Percentiles rank a stretch among this genome's conserved stretches.
Conservation (phyloP, 306 rosid genomes). For the Ochetophila trinervis region DNA sequence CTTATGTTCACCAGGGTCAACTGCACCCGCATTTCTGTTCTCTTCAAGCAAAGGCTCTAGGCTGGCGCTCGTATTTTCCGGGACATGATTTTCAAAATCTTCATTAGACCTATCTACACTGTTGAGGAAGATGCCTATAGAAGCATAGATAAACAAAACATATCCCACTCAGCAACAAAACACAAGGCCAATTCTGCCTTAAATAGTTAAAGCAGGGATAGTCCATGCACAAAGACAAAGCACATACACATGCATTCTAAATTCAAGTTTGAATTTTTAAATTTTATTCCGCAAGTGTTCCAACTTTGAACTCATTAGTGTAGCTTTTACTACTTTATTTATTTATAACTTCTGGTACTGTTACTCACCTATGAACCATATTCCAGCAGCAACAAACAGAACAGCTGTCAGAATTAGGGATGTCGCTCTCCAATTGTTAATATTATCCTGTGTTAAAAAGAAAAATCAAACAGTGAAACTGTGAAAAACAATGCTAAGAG, state of each 20-base stretch:
- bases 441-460: slow-evolving; percentile 48
- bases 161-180: neutral
- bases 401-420: slow-evolving; percentile 62
- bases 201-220: neutral
- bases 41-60: slow-evolving; percentile 63
- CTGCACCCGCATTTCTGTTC: slow-evolving; percentile 16
- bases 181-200: neutral
- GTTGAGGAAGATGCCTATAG: slow-evolving; percentile 59
- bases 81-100: slow-evolving; percentile 38
- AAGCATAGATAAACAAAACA: neutral
- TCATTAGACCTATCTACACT: slow-evolving; percentile 38
- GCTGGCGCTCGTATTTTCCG: slow-evolving; percentile 29
- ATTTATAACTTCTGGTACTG: slow-evolving; percentile 11
- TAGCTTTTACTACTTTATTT: neutral
- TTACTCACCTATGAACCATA: slow-evolving; percentile 79
- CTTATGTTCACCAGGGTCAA: slow-evolving; percentile 31
- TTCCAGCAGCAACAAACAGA: slow-evolving; percentile 66
- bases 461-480: neutral
- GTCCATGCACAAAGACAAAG: neutral
- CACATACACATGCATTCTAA: neutral
- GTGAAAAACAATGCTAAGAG: slow-evolving; percentile 2
- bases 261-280: neutral
- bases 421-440: slow-evolving; percentile 71
- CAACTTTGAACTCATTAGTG: slow-evolving; percentile 8
- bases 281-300: neutral